A percentile compares a stretch with the other conserved stretches of the same genome.
phyloP scores from a whole-genome alignment of 2,329 filamentous ascomycete genomes.

The Meredithiella fracta region DNA sequence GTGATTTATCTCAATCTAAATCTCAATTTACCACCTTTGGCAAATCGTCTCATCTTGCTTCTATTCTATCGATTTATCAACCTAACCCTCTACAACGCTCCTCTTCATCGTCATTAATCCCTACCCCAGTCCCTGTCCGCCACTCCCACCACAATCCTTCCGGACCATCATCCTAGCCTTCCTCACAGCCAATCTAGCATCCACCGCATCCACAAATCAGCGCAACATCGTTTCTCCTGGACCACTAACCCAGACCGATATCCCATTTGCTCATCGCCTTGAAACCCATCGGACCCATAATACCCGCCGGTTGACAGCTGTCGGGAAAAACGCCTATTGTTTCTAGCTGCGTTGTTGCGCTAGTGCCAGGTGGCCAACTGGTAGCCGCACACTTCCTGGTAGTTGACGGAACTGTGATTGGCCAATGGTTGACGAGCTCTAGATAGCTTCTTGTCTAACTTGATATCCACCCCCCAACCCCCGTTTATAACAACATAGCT shows the following conservation, averaged over 20 bases:
- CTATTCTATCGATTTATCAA: no score
- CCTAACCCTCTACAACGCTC: no score
- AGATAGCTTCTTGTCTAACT: neutral
- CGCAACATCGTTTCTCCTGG: neutral
- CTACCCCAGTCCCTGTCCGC: neutral
- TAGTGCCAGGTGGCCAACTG: no score
- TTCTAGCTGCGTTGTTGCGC: no score
- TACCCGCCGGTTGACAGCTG: neutral
- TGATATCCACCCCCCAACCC: neutral
- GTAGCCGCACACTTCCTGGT: no score
- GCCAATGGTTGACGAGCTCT: neutral
- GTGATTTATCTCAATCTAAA: no score
- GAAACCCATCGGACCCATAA: neutral
- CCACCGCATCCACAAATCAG: neutral
- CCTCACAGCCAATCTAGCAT: no score
- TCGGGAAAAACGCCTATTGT: neutral
- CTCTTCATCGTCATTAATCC: no score
- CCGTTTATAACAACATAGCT: no score
- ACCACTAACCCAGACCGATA: neutral
- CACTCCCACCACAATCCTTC: neutral
- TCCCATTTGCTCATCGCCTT: neutral
- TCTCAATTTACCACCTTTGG: no score
- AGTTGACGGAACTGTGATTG: no score
- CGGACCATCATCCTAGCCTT: neutral
- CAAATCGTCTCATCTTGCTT: no score